phyloP scores from a whole-genome alignment of 805 yeast genomes.

The Barnettozyma salicaria region DNA sequence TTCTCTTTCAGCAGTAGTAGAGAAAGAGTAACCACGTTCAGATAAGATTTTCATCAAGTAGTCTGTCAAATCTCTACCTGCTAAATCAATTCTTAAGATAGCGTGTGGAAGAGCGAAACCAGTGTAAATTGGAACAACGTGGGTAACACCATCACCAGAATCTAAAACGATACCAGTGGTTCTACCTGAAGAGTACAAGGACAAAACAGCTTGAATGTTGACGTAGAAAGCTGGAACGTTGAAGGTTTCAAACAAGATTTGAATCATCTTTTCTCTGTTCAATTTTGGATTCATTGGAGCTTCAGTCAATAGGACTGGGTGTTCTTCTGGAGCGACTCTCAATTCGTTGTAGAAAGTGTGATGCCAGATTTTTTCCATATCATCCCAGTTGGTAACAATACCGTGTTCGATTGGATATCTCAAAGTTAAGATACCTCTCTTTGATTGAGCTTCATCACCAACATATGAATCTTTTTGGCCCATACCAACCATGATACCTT shows the following conservation, averaged over 20 bases:
- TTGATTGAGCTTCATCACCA: constrained; percentile 99
- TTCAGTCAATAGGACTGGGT: constrained; percentile 98
- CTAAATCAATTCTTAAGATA: constrained; percentile 96
- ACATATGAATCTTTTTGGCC: constrained; percentile 99
- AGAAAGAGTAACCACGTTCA: constrained; percentile 98
- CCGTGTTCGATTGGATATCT: constrained; percentile 99
- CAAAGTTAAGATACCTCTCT: constrained; percentile 98
- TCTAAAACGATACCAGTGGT: constrained; percentile 99
- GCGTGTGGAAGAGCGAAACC: constrained; percentile 99
- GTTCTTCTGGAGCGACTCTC: constrained; percentile 99
- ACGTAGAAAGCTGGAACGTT: constrained; percentile 99
- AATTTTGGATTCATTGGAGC: constrained; percentile 99
- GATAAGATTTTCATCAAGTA: constrained; percentile 97
- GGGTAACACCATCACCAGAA: constrained; percentile 99
- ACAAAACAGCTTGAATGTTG: constrained; percentile 96
- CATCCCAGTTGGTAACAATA: constrained; percentile 99
- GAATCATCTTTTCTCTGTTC: constrained; percentile 99
- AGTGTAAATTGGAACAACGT: constrained; percentile 99
- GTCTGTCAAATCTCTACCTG: constrained; percentile 99
- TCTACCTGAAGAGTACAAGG: constrained; percentile 98
- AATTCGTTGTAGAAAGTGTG: constrained; percentile 99
- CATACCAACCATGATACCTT: constrained; percentile 99
- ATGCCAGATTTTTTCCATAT: constrained; percentile 99
- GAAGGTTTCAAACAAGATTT: constrained; percentile 98
- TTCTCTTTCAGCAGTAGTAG: constrained; percentile 99